phyloP scores from a whole-genome alignment of 352 stramenopile genomes.

The Phytophthora vignae region DNA sequence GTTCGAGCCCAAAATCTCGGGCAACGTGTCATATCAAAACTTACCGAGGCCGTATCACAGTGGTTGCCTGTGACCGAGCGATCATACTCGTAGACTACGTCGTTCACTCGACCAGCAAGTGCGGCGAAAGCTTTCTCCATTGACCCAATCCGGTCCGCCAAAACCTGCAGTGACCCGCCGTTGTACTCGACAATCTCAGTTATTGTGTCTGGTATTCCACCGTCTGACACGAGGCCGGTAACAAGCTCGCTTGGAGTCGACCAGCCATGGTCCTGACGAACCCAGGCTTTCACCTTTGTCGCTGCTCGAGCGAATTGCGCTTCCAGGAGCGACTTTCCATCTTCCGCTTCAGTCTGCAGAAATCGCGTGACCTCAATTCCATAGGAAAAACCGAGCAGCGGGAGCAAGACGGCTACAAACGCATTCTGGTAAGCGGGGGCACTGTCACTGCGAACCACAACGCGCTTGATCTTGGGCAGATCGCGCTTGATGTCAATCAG shows the following conservation, averaged over 20 bases:
- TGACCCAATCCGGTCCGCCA: not conserved
- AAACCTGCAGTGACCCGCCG: not conserved
- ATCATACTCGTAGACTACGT: conserved; percentile 2
- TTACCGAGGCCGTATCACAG: not conserved
- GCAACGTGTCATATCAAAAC: not conserved
- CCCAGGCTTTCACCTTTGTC: conserved; percentile 15
- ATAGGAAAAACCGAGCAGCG: conserved; percentile 17
- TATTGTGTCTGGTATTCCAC: conserved; percentile 33
- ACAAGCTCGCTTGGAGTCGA: conserved; percentile 24
- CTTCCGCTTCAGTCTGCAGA: conserved; percentile 43
- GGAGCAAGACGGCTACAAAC: conserved; percentile 23
- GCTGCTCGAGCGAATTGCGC: conserved; percentile 33
- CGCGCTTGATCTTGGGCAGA: conserved; percentile 23
- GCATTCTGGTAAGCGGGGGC: conserved; percentile 38
- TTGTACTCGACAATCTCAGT: conserved; percentile 36
- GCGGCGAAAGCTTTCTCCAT: conserved; percentile 13
- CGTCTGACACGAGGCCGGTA: conserved; percentile 26
- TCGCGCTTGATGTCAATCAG: conserved; percentile 26
- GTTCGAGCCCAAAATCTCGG: not conserved
- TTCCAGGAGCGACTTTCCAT: conserved; percentile 32
- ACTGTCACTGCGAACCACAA: conserved; percentile 40
- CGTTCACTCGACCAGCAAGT: not conserved
- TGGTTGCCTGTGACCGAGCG: not conserved
- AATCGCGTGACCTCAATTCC: conserved; percentile 25
- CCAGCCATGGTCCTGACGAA: conserved; percentile 25